Base-by-base conservation (phyloP, 2,329 filamentous ascomycete species). In the Stemphylium vesicarium region DNA sequence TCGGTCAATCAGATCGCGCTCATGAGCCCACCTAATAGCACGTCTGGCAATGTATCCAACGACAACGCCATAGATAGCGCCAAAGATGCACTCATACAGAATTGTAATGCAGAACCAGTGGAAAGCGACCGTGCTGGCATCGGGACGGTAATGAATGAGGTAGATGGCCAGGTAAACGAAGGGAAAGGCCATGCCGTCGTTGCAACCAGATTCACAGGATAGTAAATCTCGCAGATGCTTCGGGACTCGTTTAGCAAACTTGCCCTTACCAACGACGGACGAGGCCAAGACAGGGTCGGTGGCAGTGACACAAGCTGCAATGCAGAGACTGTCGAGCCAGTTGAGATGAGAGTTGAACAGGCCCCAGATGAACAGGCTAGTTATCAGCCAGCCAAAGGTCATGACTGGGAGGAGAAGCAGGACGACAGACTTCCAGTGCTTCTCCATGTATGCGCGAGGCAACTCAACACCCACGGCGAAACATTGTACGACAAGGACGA, bases 161-260 rank as follows among this genome's bases (percentile, higher is more conserved):
- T 97, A 98, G 26, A 97, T 81, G 1, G 91, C 88, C 26, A 99
- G 83, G 74, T 99, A 99, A 68, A 99, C 86, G 75, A 99, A 99
- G 0, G 95, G 95, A 72, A 99, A 99, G 1, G 95, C 95, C 95
- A 99, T 99, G 78, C 95, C 95, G 75, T 99, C 95, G 82, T 99
- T 99, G 79, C 95, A 99, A 26, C 95, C 95, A 7, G 95, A 99
- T 78, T 99, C 95, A 52, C 93, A 93, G 4, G 95, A 99, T 11
- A 99, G 82, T 46, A 99, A 74, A 78, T 99, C 95, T 82, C 95
- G 86, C 79, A 99, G 80, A 87, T 99, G 95, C 81, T 97, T 98
- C 18, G 95, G 95, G 4, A 99, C 92, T 60, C 95, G 88, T 79
- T 96, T 96, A 32, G 95, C 94, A 70, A 99, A 99, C 77, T 99